phyloP scores from a whole-genome alignment of 768 basidiomycete species.

The Mycena pura region DNA sequence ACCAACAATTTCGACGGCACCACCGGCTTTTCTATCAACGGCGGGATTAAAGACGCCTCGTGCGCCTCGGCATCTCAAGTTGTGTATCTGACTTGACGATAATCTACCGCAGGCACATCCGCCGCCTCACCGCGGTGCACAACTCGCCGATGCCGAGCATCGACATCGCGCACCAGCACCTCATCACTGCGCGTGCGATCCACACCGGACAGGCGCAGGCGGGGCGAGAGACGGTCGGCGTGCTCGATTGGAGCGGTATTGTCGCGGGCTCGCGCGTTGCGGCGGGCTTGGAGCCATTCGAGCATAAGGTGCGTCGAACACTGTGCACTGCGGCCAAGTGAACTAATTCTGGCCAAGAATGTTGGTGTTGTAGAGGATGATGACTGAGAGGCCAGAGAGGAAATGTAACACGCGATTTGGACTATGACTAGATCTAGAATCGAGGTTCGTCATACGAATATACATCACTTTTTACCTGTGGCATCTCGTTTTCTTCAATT shows the following conservation, averaged over 20 bases:
- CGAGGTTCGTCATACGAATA: too few relatives aligned
- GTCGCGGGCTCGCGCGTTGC: constrained; percentile 80
- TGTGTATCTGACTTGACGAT: background rate
- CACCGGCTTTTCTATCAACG: constrained; percentile 79
- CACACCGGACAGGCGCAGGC: constrained; percentile 58
- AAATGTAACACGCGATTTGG: too few relatives aligned
- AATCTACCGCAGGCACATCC: constrained; percentile 59
- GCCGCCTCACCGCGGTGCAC: constrained; percentile 67
- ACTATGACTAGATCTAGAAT: too few relatives aligned
- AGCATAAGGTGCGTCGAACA: constrained; percentile 30
- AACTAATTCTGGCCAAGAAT: background rate
- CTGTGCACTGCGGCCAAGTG: background rate
- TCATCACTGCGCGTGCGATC: constrained; percentile 79
- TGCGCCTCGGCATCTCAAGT: constrained; percentile 37
- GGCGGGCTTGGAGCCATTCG: constrained; percentile 65
- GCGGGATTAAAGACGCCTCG: constrained; percentile 88
- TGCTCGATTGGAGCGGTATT: constrained; percentile 84
- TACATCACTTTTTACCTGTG: too few relatives aligned
- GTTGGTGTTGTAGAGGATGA: too few relatives aligned
- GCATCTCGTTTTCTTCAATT: too few relatives aligned
- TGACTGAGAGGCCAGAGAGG: too few relatives aligned
- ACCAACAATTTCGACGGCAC: constrained; percentile 77
- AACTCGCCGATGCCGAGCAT: constrained; percentile 75
- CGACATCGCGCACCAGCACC: constrained; percentile 77
- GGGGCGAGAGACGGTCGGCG: constrained; percentile 53